phyloP scores from a whole-genome alignment of 345 rosid genomes.

The Pistacia vera region DNA sequence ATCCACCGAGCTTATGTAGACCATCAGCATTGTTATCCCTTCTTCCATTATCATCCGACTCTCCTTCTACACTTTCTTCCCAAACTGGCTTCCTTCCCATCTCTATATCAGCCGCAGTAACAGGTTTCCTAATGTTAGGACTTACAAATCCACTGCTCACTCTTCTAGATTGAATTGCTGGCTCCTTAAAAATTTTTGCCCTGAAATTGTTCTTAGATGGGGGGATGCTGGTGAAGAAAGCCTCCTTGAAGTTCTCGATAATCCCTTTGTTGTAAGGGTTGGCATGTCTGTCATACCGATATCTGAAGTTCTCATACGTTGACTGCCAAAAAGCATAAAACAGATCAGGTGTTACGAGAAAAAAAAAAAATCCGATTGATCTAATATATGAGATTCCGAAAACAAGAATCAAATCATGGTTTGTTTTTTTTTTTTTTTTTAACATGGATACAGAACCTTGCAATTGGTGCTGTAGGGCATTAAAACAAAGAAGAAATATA shows the following conservation, averaged over 20 bases:
- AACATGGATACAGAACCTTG: slow-evolving; percentile 3
- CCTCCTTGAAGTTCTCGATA: slow-evolving; percentile 63
- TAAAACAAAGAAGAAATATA: slow-evolving; percentile 10
- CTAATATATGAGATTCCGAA: background rate
- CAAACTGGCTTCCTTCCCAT: slow-evolving; percentile 73
- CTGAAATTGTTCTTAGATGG: slow-evolving; percentile 79
- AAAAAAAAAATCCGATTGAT: background rate
- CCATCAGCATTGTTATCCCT: slow-evolving; percentile 30
- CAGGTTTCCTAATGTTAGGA: slow-evolving; percentile 53
- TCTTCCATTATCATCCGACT: slow-evolving; percentile 29
- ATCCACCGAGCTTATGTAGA: slow-evolving; percentile 37
- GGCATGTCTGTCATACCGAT: slow-evolving; percentile 56
- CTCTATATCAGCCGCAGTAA: slow-evolving; percentile 47
- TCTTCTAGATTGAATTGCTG: slow-evolving; percentile 51
- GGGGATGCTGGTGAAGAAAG: slow-evolving; percentile 68
- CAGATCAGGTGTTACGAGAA: background rate
- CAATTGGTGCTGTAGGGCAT: background rate
- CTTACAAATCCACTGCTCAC: slow-evolving; percentile 34
- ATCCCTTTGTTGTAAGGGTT: slow-evolving; percentile 86
- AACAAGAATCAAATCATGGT: background rate
- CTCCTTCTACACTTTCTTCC: slow-evolving; percentile 43
- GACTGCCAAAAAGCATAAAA: slow-evolving; percentile 61
- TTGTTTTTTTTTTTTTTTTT: background rate
- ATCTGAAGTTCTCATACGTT: slow-evolving; percentile 89
- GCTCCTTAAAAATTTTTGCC: slow-evolving; percentile 59